A percentile compares a stretch with the other conserved stretches of the same genome.
These are phyloP conservation scores for Eimeria tenella DNA, from an alignment of 169 alveolate species.

Conservation along the genomic window DNA sequence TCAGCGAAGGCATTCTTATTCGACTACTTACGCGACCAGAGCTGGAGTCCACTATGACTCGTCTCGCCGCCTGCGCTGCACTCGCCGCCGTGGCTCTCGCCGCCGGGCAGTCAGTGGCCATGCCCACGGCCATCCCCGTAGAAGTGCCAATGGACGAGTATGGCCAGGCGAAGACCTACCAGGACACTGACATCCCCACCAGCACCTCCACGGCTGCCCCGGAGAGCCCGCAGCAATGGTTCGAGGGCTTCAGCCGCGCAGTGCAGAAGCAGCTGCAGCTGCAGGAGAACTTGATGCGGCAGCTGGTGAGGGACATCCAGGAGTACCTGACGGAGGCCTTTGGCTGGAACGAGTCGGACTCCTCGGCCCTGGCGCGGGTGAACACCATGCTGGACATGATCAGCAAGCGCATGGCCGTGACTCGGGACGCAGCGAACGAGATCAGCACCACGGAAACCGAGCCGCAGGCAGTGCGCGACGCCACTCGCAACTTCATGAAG, in stretches of 20 bases:
- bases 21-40: no score
- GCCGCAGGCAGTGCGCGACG: not conserved
- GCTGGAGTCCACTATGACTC: conserved; percentile 21
- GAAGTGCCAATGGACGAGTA: not conserved
- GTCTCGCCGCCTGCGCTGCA: conserved; percentile 14
- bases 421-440: conserved; percentile 2
- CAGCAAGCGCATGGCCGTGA: conserved; percentile 40
- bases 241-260: conserved; percentile 1
- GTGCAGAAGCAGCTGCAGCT: conserved; percentile 64
- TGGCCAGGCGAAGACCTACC: not conserved
- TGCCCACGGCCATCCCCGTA: not conserved
- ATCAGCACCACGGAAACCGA: not conserved
- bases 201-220: not conserved
- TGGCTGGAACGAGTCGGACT: not conserved
- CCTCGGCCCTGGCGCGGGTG: conserved; percentile 13
- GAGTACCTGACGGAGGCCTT: conserved; percentile 19
- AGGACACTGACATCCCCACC: not conserved
- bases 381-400: conserved; percentile 36
- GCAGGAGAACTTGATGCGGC: conserved; percentile 45
- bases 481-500: conserved; percentile 1
- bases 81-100: conserved; percentile 40
- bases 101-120: conserved; percentile 7
- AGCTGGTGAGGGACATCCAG: conserved; percentile 2
- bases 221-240: not conserved
- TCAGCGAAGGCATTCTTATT: no score